Percentiles rank a stretch among this genome's conserved stretches.
phyloP scores from a whole-genome alignment of 2,329 filamentous ascomycete species.

The Arthrobotrys megalospora region DNA sequence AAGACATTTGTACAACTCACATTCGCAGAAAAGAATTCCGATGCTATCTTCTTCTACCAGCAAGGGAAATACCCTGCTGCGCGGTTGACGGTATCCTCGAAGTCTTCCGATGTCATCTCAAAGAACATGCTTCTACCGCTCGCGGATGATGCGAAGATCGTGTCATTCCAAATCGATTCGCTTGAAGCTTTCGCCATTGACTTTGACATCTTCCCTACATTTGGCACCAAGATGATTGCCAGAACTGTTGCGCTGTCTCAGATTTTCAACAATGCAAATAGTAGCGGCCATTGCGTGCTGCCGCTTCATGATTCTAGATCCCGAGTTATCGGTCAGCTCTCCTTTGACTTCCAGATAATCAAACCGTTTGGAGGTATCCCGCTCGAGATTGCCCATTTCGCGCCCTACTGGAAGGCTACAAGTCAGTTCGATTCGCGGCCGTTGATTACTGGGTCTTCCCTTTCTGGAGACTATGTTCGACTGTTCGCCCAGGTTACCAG shows the following conservation, averaged over 20 bases:
- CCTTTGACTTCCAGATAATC: slow-evolving; percentile 94
- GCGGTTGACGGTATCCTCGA: slow-evolving; percentile 94
- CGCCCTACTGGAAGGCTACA: slow-evolving; percentile 99
- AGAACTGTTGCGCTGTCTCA: slow-evolving; percentile 92
- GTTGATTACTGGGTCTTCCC: slow-evolving; percentile 92
- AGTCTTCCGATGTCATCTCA: slow-evolving; percentile 94
- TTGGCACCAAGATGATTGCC: slow-evolving; percentile 96
- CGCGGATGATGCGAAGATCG: slow-evolving; percentile 92
- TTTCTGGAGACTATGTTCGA: slow-evolving; percentile 94
- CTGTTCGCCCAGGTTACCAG: slow-evolving; percentile 92
- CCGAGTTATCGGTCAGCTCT: slow-evolving; percentile 91
- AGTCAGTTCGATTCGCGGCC: slow-evolving; percentile 90
- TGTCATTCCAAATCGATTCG: slow-evolving; percentile 96
- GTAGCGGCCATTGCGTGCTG: slow-evolving; percentile 83
- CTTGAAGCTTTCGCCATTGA: slow-evolving; percentile 93
- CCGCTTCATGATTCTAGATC: slow-evolving; percentile 93
- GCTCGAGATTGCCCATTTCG: slow-evolving; percentile 96
- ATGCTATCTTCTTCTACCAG: slow-evolving; percentile 95
- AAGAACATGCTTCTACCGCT: slow-evolving; percentile 96
- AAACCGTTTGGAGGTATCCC: slow-evolving; percentile 94
- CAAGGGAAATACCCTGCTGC: slow-evolving; percentile 96
- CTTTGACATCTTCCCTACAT: slow-evolving; percentile 97
- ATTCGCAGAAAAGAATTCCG: slow-evolving; percentile 81
- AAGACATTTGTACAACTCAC: slow-evolving; percentile 95
- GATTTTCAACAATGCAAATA: slow-evolving; percentile 83